Conservation (phyloP, 352 stramenopile genomes). For the Vaucheria bursata region DNA sequence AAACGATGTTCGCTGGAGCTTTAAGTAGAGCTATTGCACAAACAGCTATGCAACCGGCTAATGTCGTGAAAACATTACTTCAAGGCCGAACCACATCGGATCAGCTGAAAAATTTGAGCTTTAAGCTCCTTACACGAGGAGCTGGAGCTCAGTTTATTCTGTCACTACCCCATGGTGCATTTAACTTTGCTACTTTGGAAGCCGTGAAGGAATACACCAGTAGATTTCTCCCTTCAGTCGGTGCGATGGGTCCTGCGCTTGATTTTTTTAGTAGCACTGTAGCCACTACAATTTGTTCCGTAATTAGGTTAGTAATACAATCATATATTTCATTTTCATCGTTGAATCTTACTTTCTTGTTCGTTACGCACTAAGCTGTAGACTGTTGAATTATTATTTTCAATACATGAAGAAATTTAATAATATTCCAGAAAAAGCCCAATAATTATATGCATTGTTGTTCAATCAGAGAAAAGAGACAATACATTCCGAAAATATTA, state of each 20-base stretch:
- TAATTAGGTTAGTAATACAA: conserved; percentile 35
- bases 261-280: conserved; percentile 67
- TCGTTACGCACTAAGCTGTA: too few relatives aligned
- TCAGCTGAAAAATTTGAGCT: conserved; percentile 44
- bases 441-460: too few relatives aligned
- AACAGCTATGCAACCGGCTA: conserved; percentile 44
- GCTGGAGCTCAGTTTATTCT: conserved; percentile 69
- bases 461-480: too few relatives aligned
- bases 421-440: too few relatives aligned
- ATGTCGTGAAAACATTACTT: conserved; percentile 45
- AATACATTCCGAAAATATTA: too few relatives aligned
- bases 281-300: conserved; percentile 63
- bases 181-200: conserved; percentile 72
- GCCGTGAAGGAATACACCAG: conserved; percentile 15
- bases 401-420: too few relatives aligned
- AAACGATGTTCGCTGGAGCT: conserved; percentile 44
- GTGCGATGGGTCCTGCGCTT: conserved; percentile 53
- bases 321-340: too few relatives aligned
- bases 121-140: conserved; percentile 55
- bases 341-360: too few relatives aligned
- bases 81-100: conserved; percentile 23
- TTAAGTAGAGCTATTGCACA: conserved; percentile 38
- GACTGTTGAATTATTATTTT: too few relatives aligned
- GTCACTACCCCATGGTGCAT: conserved; percentile 63
- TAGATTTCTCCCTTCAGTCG: background rate